phyloP scores from a whole-genome alignment of 2,329 filamentous ascomycete species.

The Neopestalotiopsis sp. region DNA sequence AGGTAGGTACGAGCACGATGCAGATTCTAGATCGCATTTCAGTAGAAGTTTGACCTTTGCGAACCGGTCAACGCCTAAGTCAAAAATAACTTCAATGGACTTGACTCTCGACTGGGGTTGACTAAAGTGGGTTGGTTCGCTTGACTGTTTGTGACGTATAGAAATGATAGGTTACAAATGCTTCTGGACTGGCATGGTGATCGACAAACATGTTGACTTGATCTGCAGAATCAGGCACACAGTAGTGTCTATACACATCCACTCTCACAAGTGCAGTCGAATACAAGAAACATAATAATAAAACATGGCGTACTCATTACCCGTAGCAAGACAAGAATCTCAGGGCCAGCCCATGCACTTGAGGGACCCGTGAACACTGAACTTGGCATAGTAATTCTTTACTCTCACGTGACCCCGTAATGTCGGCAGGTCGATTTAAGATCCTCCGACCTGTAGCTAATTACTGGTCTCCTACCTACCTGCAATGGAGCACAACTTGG shows the following conservation, averaged over 20 bases:
- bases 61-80: not conserved
- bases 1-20: no score
- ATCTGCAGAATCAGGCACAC: not conserved
- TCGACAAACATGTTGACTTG: not conserved
- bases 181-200: not conserved
- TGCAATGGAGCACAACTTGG: not conserved
- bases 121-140: not conserved
- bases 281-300: not conserved
- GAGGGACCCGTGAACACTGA: not conserved
- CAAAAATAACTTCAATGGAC: constrained; percentile 1
- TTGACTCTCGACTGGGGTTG: not conserved
- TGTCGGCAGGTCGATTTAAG: not conserved
- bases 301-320: not conserved
- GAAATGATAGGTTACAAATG: constrained; percentile 2
- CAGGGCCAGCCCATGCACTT: not conserved
- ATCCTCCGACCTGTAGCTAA: not conserved
- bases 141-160: not conserved
- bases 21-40: no score
- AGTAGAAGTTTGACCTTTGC: not conserved
- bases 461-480: not conserved
- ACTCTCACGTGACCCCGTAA: not conserved
- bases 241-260: not conserved
- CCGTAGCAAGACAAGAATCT: not conserved
- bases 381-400: not conserved
- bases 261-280: not conserved